Evolutionary conservation across 1,284 basidiomycete species (phyloP).

Genomic region (Leccinum cinnamomeum): DNA sequence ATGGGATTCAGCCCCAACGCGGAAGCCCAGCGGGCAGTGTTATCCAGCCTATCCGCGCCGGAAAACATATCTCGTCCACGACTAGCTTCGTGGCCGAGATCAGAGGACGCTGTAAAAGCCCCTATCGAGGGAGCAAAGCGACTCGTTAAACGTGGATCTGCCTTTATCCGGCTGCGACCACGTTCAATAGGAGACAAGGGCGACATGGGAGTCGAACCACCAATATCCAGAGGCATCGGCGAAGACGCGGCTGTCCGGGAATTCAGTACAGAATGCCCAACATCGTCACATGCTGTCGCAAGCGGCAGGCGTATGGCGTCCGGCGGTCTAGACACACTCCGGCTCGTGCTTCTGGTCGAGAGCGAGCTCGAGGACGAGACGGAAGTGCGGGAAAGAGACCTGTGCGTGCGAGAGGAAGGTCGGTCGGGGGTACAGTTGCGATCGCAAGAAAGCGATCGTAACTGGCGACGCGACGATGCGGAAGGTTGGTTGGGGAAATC

Average conservation of each 20-base stretch:
- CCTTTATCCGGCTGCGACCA: constrained; percentile 40
- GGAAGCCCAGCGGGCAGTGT: constrained; percentile 35
- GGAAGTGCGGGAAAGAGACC: constrained; percentile 47
- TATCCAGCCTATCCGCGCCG: constrained; percentile 25
- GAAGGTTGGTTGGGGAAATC: constrained; percentile 18
- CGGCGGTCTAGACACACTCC: constrained; percentile 30
- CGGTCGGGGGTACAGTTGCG: constrained; percentile 4
- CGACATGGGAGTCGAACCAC: constrained; percentile 34
- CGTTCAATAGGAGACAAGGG: constrained; percentile 36
- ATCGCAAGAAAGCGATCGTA: constrained; percentile 22
- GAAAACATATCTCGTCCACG: constrained; percentile 18
- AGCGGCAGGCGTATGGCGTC: constrained; percentile 20
- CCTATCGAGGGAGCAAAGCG: constrained; percentile 29
- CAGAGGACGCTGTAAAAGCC: constrained; percentile 30
- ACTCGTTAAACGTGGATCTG: constrained; percentile 38
- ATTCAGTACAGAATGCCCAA: constrained; percentile 16
- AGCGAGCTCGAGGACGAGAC: constrained; percentile 35
- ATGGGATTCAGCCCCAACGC: constrained; percentile 24
- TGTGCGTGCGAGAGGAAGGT: constrained; percentile 25
- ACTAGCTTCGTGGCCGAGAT: constrained; percentile 20
- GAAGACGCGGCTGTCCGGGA: constrained; percentile 28
- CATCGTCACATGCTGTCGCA: constrained; percentile 18
- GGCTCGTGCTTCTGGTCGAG: constrained; percentile 36
- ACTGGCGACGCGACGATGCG: constrained; percentile 12
- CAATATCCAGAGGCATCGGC: constrained; percentile 26